Evolutionary conservation across 164 flowering plant species (phyloP).

Genomic region (Kingdonia uniflora): DNA sequence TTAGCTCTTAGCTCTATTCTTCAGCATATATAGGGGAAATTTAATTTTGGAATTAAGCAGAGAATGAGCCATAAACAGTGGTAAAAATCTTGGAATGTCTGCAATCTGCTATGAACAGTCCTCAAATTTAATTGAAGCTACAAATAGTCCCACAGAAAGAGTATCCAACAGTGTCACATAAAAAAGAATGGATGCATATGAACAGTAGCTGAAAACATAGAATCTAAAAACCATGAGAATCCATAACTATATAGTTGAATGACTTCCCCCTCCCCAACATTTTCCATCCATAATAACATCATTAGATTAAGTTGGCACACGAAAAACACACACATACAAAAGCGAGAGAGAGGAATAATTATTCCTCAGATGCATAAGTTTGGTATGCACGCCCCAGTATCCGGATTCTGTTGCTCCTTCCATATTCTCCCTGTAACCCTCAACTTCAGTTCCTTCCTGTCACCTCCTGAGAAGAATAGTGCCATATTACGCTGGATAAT

Average conservation of each 20-base stretch:
- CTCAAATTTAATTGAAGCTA: no score
- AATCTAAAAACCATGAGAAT: background rate
- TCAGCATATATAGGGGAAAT: no score
- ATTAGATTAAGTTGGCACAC: conserved; percentile 7
- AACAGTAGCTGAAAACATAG: background rate
- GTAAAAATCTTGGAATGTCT: no score
- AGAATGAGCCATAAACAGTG: no score
- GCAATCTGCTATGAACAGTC: no score
- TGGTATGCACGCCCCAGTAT: conserved; percentile 35
- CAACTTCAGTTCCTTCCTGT: conserved; percentile 49
- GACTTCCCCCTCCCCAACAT: no score
- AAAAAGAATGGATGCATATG: background rate
- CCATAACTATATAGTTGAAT: no score
- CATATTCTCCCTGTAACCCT: conserved; percentile 52
- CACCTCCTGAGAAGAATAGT: conserved; percentile 52
- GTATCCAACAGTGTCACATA: no score
- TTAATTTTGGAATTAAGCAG: no score
- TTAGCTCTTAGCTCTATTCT: no score
- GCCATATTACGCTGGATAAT: conserved; percentile 50
- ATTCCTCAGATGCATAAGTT: conserved; percentile 27
- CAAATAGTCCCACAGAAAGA: no score
- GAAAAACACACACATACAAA: background rate
- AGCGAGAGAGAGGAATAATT: background rate
- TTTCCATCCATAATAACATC: conserved; percentile 3
- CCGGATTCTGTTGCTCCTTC: conserved; percentile 48